Base-by-base conservation (phyloP, 495 filamentous ascomycete genomes). In the Aspergillus nanangensis region DNA sequence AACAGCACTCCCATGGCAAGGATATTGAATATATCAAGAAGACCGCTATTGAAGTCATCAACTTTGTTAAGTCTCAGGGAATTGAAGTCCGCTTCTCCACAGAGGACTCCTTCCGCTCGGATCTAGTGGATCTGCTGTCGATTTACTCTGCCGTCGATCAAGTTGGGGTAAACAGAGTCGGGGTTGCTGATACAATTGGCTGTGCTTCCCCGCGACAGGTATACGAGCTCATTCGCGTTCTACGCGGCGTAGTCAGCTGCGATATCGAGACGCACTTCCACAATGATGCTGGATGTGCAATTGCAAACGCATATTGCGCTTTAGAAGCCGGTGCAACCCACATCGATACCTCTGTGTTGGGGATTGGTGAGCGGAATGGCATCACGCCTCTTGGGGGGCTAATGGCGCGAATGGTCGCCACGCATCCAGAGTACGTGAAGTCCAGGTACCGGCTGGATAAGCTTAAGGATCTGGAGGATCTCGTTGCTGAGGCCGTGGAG, bases 1-100 rank as follows among this genome's bases (percentile, higher is more conserved):
- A 87, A 51, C 88, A 96, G 64, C 87, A 97, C 76, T 87, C 82
- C 47, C 89, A 95, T 66, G 90, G 91, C 59, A 97, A 96, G 78
- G 84, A 88, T 59, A 95, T 96, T 83, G 82, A 82, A 47, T 88
- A 86, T 66, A 96, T 96, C 53, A 87, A 82, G 68, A 89, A 92
- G 77, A 79, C 87, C 38, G 91, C 91, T 29, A 82, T 96, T 48
- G 90, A 96, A 67, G 91, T 97, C 41, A 95, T 97, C 47, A 75
- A 95, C 60, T 96, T 84, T 62, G 82, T 96, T 76, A 95, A 95
- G 79, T 85, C 82, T 60, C 83, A 89, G 71, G 82, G 82, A 48
- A 86, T 91, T 59, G 89, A 95, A 72, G 86, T 95, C 52, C 69
- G 81, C 46, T 76, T 90, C 69, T 88, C 84, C 29, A 80, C 74